These are phyloP conservation scores for Exserohilum turcica DNA, from an alignment of 2,329 filamentous ascomycete species.

Conservation along the genomic window DNA sequence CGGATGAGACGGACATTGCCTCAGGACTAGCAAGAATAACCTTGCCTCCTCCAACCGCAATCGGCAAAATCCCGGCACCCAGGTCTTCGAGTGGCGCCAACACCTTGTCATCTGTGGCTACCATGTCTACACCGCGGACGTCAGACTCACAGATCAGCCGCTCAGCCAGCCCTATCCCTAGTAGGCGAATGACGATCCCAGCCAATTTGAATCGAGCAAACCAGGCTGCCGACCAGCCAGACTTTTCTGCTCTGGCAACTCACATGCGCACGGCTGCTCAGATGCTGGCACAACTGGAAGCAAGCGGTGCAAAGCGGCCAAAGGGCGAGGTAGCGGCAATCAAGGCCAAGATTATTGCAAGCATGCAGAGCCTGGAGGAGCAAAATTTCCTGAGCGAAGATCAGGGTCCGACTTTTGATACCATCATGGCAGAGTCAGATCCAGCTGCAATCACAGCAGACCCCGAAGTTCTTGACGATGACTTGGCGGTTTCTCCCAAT, in stretches of 20 bases:
- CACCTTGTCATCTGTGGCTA: conserved; percentile 64
- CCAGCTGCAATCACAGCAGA: conserved; percentile 57
- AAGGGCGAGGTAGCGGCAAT: conserved; percentile 82
- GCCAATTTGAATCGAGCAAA: conserved; percentile 53
- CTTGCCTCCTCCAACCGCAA: conserved; percentile 26
- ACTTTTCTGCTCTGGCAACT: conserved; percentile 80
- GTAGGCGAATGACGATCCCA: conserved; percentile 65
- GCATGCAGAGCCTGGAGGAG: conserved; percentile 86
- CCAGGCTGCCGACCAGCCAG: conserved; percentile 70
- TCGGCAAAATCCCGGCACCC: conserved; percentile 49
- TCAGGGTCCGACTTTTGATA: conserved; percentile 75
- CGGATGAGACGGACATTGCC: conserved; percentile 52
- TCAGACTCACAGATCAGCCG: conserved; percentile 72
- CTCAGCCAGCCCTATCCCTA: conserved; percentile 68
- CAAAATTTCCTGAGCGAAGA: conserved; percentile 81
- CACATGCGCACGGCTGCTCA: conserved; percentile 88
- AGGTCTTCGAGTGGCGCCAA: conserved; percentile 67
- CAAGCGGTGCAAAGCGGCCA: conserved; percentile 78
- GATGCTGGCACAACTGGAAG: conserved; percentile 83
- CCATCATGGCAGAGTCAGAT: conserved; percentile 76
- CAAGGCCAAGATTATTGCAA: conserved; percentile 83
- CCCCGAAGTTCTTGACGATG: conserved; percentile 62
- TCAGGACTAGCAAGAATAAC: conserved; percentile 39
- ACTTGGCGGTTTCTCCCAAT: conserved; percentile 61
- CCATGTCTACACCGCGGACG: conserved; percentile 68